Evolutionary conservation across 208 protist genomes (phyloP), one percentile per base, ranked within the genome.

Genomic region (Polymyxa betae): DNA sequence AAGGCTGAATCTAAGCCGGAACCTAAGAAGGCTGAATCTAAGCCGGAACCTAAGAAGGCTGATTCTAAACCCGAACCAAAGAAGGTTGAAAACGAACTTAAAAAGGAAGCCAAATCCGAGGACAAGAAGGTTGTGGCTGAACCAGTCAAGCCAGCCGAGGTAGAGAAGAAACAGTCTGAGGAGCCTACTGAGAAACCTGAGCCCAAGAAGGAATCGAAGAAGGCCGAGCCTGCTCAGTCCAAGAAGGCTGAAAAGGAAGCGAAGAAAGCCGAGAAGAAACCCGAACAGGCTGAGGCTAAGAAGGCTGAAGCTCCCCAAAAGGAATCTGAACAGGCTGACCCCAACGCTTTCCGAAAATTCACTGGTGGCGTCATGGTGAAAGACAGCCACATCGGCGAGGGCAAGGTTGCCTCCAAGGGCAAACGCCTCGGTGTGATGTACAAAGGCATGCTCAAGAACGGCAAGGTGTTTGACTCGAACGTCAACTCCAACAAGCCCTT

Each of bases 381-480:
- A n/a, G 72, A 82, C 72, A 82, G 16, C 5, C n/a, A 82, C 12
- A 5, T 82, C 16, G 72, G 72, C 72, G 72, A 82, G 35, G 72
- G 72, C 16, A 82, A 82, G n/a, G 72, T 82, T 12, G 72, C 72
- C n/a, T 5, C n/a, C n/a, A 82, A 82, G n/a, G 72, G 72, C 5
- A 82, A 82, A 43, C 72, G 72, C 72, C 72, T 82, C 12, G 72
- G 72, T 43, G 72, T 82, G 10, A 82, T 43, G 35, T 82, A 82
- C 72, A 82, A 82, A n/a, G 72, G 72, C 5, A 82, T 82, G 72
- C 40, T 82, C 35, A 5, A 82, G 72, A 82, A 82, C 72, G 72
- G 72, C 72, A 82, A 82, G 72, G 72, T 82, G 12, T 82, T 82
- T n/a, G 72, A 82, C 72, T 45, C 35, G 35, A 82, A 82, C 72